A percentile compares a stretch with the other conserved stretches of the same genome.
Conservation (phyloP, 768 basidiomycete species). For the Phylloporus rhodoxanthus region DNA sequence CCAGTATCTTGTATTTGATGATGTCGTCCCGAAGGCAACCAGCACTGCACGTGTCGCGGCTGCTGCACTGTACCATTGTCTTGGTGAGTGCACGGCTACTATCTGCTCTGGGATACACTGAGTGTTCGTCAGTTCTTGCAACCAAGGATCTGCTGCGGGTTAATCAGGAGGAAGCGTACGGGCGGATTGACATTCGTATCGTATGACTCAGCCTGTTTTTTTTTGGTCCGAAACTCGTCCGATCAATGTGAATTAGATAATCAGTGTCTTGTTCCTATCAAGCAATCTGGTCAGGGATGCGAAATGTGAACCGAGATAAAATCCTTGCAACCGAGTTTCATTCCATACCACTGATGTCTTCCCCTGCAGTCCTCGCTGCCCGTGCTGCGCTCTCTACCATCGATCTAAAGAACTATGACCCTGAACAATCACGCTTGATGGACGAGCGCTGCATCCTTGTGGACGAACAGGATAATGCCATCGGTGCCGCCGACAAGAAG, state of each 20-base stretch:
- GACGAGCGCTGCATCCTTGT: conserved; percentile 92
- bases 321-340: neutral
- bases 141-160: conserved; percentile 68
- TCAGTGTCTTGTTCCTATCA: neutral
- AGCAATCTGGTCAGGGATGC: too few species aligned
- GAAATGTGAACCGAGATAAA: conserved; percentile 8
- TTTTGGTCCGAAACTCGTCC: neutral
- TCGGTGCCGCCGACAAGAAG: conserved; percentile 92
- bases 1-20: conserved; percentile 52
- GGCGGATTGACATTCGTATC: conserved; percentile 40
- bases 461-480: conserved; percentile 77
- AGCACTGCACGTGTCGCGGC: conserved; percentile 76
- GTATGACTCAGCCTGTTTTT: too few species aligned
- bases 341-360: conserved; percentile 38
- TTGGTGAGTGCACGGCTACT: conserved; percentile 44
- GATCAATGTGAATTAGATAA: neutral
- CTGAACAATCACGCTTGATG: conserved; percentile 92
- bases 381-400: conserved; percentile 62
- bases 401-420: conserved; percentile 80
- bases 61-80: conserved; percentile 78
- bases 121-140: conserved; percentile 49
- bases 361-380: conserved; percentile 59
- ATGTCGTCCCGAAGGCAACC: conserved; percentile 56
- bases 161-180: conserved; percentile 57
- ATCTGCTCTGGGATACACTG: neutral